A percentile compares a stretch with the other conserved stretches of the same genome.
Evolutionary conservation across 176 grass and related monocot genomes (phyloP).

Genomic region (Pharus latifolius): DNA sequence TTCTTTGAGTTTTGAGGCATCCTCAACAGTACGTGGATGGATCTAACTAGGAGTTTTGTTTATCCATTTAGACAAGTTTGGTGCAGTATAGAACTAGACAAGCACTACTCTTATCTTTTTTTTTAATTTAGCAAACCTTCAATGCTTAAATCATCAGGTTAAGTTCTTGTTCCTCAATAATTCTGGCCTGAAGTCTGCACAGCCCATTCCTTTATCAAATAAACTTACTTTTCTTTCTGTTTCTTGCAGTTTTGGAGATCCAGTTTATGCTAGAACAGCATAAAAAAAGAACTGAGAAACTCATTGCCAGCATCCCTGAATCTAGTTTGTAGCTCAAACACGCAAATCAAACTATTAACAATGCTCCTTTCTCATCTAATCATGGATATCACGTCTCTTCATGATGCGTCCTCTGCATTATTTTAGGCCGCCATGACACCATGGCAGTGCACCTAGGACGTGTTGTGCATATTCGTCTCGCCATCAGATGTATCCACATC

Average conservation of each 20-base stretch:
- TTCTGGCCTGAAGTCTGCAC: neutral
- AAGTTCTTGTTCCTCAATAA: conserved; percentile 2
- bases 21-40: neutral
- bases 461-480: neutral
- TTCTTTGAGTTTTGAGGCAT: neutral
- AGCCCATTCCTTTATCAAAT: neutral
- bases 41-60: neutral
- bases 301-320: neutral
- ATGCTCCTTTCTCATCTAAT: conserved; percentile 30
- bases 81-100: too few relatives aligned
- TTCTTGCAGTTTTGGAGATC: neutral
- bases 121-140: too few relatives aligned
- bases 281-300: conserved; percentile 11
- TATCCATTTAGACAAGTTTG: neutral
- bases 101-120: too few relatives aligned
- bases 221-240: neutral
- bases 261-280: conserved; percentile 6
- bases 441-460: conserved; percentile 28
- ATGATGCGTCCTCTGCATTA: conserved; percentile 18
- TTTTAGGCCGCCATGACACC: conserved; percentile 55
- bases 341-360: conserved; percentile 11
- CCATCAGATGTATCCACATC: conserved; percentile 26
- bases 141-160: too few relatives aligned
- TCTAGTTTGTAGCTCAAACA: neutral
- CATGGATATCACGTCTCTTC: conserved; percentile 37